A percentile compares a stretch with the other conserved stretches of the same genome.
Evolutionary conservation across 495 filamentous ascomycete species (phyloP).

Genomic region (Thermochaetoides thermophila): DNA sequence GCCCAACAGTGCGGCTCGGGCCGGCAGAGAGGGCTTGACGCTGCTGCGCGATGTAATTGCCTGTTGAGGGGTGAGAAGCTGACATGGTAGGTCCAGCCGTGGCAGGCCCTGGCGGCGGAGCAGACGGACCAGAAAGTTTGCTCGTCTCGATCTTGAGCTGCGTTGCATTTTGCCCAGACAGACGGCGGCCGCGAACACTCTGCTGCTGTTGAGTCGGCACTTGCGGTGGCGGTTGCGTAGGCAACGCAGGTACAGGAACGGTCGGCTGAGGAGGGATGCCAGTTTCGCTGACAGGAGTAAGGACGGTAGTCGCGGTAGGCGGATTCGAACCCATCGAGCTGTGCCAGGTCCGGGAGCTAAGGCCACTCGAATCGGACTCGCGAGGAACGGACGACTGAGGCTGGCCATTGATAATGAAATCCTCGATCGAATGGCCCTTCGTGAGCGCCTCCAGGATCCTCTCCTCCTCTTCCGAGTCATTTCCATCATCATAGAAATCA

Average conservation of each 20-base stretch:
- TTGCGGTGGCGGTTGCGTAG: constrained; percentile 16
- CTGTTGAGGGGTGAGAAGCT: constrained; percentile 28
- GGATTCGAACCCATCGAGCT: constrained; percentile 71
- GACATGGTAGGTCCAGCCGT: constrained; percentile 25
- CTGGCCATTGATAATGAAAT: constrained; percentile 65
- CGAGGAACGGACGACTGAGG: constrained; percentile 66
- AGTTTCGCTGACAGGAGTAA: constrained; percentile 68
- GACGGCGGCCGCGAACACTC: constrained; percentile 62
- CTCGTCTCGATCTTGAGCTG: constrained; percentile 85
- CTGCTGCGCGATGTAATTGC: constrained; percentile 29
- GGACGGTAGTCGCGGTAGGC: constrained; percentile 51
- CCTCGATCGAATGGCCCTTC: constrained; percentile 70
- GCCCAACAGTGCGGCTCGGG: constrained; percentile 14
- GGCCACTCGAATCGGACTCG: constrained; percentile 76
- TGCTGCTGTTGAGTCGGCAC: constrained; percentile 20
- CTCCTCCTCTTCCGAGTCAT: constrained; percentile 83
- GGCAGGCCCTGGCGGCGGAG: constrained; percentile 18
- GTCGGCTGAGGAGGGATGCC: constrained; percentile 14
- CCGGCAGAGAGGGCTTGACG: constrained; percentile 30
- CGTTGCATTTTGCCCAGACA: constrained; percentile 64
- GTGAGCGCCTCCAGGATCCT: constrained; percentile 88
- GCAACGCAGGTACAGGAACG: constrained; percentile 23
- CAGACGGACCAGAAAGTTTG: too few relatives aligned
- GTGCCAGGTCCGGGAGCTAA: constrained; percentile 74
- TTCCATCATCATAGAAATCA: constrained; percentile 42